A percentile compares a stretch with the other conserved stretches of the same genome.
phyloP scores from a whole-genome alignment of 148 eudicot species.

The Diospyros kaki region DNA sequence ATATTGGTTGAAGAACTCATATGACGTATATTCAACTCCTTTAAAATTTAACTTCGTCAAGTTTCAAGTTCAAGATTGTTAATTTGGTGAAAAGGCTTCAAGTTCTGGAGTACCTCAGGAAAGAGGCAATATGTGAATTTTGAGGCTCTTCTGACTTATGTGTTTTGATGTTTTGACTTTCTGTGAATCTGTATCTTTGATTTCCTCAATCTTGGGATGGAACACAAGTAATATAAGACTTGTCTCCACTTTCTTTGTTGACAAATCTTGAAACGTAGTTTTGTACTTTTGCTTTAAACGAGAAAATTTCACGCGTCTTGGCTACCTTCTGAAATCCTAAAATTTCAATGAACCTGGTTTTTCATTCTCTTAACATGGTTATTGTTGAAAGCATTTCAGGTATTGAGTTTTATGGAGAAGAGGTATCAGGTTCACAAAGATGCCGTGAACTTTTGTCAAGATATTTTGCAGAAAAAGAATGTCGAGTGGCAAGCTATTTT shows the following conservation, averaged over 20 bases:
- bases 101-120: neutral
- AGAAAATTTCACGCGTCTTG: neutral
- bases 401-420: constrained; percentile 50
- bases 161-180: neutral
- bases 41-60: no score
- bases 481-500: constrained; percentile 58
- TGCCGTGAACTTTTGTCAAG: constrained; percentile 68
- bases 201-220: constrained; percentile 1
- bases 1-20: no score
- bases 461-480: constrained; percentile 55
- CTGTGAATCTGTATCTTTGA: neutral
- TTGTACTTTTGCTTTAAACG: neutral
- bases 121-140: neutral
- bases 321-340: neutral
- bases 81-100: neutral
- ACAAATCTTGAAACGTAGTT: neutral
- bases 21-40: no score
- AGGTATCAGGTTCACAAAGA: constrained; percentile 70
- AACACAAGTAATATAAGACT: neutral
- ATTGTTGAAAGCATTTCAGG: constrained; percentile 34
- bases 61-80: neutral
- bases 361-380: constrained; percentile 15
- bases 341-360: neutral
- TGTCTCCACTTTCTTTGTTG: neutral
- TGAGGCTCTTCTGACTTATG: neutral